phyloP scores from a whole-genome alignment of 1,284 basidiomycete species.

The Leccinum pseudoinsigne region DNA sequence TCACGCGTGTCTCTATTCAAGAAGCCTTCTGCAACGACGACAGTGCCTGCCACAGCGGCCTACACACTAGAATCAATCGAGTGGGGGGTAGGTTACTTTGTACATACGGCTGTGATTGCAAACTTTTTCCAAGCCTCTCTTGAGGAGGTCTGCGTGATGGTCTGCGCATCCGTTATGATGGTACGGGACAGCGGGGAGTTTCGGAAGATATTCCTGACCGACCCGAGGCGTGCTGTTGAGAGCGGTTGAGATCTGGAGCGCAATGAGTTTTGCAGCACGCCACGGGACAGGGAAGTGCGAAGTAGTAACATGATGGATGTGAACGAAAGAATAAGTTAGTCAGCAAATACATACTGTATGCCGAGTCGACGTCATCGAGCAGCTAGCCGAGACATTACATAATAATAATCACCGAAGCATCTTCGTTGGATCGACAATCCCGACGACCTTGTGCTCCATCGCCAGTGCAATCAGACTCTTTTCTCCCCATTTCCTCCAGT shows the following conservation, averaged over 20 bases:
- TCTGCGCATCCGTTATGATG: conserved; percentile 44
- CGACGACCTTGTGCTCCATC: conserved; percentile 38
- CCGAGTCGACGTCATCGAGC: conserved; percentile 17
- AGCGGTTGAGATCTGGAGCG: conserved; percentile 16
- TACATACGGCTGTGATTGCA: conserved; percentile 49
- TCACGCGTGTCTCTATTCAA: conserved; percentile 82
- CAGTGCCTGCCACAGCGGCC: conserved; percentile 69
- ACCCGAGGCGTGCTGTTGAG: conserved; percentile 17
- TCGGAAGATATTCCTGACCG: conserved; percentile 18
- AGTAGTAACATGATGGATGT: conserved; percentile 35
- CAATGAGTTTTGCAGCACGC: conserved; percentile 25
- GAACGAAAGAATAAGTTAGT: not conserved
- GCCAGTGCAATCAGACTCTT: conserved; percentile 36
- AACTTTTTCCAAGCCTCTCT: conserved; percentile 49
- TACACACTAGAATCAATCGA: conserved; percentile 29
- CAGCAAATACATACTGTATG: conserved; percentile 6
- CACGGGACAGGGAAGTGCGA: conserved; percentile 31
- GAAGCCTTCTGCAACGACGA: conserved; percentile 62
- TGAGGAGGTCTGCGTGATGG: conserved; percentile 40
- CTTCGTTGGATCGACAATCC: conserved; percentile 35
- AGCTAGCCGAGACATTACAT: not conserved
- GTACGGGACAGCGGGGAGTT: conserved; percentile 34
- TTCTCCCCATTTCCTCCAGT: conserved; percentile 37
- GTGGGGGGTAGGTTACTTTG: not conserved
- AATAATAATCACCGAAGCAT: conserved; percentile 15